Percentiles rank a stretch among this genome's conserved stretches.
These are phyloP conservation scores for Chaetomiaceae sp. DNA, from an alignment of 2,329 filamentous ascomycete genomes.

Conservation along the genomic window DNA sequence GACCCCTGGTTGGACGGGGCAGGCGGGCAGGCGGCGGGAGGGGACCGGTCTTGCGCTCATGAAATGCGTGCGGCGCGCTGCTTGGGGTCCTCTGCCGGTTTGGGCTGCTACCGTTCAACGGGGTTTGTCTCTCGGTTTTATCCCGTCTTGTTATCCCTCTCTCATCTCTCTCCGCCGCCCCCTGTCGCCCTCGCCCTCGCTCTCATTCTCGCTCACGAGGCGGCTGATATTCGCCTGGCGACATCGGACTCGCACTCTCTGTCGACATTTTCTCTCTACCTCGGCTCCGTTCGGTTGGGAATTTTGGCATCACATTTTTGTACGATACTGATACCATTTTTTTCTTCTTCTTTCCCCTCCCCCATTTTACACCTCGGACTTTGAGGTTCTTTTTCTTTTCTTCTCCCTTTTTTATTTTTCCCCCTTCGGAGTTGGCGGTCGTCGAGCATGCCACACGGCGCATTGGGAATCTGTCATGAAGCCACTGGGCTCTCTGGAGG, in stretches of 20 bases:
- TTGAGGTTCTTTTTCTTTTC: constrained; percentile 3
- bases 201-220: too few relatives aligned
- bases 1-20: neutral
- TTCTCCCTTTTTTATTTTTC: constrained; percentile 4
- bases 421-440: constrained; percentile 16
- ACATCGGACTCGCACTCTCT: too few relatives aligned
- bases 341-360: neutral
- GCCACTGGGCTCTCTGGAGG: neutral
- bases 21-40: constrained; percentile 25
- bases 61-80: too few relatives aligned
- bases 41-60: too few relatives aligned
- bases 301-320: constrained; percentile 1
- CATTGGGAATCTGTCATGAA: constrained; percentile 3
- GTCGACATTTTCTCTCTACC: too few relatives aligned
- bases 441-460: constrained; percentile 18
- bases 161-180: neutral
- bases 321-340: constrained; percentile 15
- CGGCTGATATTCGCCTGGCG: too few relatives aligned
- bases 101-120: too few relatives aligned
- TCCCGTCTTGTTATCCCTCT: neutral
- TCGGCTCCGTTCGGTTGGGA: neutral
- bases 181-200: too few relatives aligned
- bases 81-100: neutral
- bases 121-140: neutral
- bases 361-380: too few relatives aligned